Percentiles rank a stretch among this genome's conserved stretches.
Evolutionary conservation across 768 basidiomycete genomes (phyloP).

Genomic region (Vararia minispora): DNA sequence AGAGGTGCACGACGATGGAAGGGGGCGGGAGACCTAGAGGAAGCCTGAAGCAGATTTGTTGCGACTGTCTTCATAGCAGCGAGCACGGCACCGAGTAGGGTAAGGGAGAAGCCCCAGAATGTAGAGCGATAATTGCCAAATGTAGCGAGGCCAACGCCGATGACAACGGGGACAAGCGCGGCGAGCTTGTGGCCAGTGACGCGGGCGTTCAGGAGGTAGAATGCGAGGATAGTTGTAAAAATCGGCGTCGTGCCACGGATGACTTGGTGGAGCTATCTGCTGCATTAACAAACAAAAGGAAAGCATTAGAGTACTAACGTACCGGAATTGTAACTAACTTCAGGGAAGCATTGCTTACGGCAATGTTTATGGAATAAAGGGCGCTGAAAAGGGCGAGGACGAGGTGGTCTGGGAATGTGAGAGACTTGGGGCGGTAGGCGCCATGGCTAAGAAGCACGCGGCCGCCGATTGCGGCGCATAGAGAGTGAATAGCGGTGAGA

Average conservation of each 20-base stretch:
- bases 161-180: slow-evolving; percentile 74
- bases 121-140: slow-evolving; percentile 96
- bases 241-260: slow-evolving; percentile 88
- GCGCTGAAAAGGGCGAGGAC: slow-evolving; percentile 75
- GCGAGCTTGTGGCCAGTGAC: slow-evolving; percentile 54
- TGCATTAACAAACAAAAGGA: slow-evolving; percentile 1
- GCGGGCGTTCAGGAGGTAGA: slow-evolving; percentile 49
- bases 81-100: slow-evolving; percentile 81
- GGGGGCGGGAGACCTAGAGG: slow-evolving; percentile 8
- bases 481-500: slow-evolving; percentile 83
- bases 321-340: slow-evolving; percentile 86
- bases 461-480: slow-evolving; percentile 81
- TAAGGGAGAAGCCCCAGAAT: slow-evolving; percentile 71
- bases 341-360: slow-evolving; percentile 86
- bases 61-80: slow-evolving; percentile 91
- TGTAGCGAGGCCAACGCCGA: slow-evolving; percentile 87
- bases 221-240: slow-evolving; percentile 77
- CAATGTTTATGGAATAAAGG: slow-evolving; percentile 90
- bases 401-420: slow-evolving; percentile 39
- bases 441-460: slow-evolving; percentile 47
- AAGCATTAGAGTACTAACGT: slow-evolving; percentile 21
- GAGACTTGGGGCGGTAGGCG: slow-evolving; percentile 43
- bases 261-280: slow-evolving; percentile 85
- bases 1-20: background rate
- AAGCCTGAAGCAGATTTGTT: slow-evolving; percentile 67